Base-by-base conservation (phyloP, 1,284 basidiomycete species). In the Hortiboletus rubellus region DNA sequence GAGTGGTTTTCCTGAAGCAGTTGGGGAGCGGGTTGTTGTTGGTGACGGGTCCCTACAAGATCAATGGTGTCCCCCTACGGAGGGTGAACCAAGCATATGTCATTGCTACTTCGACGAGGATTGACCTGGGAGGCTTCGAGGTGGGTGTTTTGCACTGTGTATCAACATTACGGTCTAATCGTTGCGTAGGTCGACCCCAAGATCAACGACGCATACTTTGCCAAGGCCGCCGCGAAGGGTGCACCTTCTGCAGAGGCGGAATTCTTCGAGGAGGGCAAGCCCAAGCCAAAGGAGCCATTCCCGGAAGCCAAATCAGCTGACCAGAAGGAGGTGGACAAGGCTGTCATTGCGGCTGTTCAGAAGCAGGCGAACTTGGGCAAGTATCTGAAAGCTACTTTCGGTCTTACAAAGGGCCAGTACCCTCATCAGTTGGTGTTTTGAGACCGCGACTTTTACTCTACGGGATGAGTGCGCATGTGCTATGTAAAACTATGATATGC, bases 71-170 rank as follows among this genome's bases (percentile, higher is more conserved):
- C 46, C 97, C 97, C 68, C 84, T 99, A 74, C 87, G 96, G 76
- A 87, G 97, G 76, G 96, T 99, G 63, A 97, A 96, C 83, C 96
- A 98, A 83, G 95, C 97, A 58, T 99, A 99, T 77, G 96, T 97
- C 63, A 98, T 99, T 72, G 94, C 96, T 63, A 99, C 97, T 62
- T 95, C 95, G 62, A 98, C 97, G 73, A 96, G 92, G 81, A 79
- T 99, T 70, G 92, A 98, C 68, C 77, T 99, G 63, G 82, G 82
- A 47, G 83, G 80, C 65, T 82, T 94, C 75, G 84, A 86, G 79
- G 93, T 93, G 65, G 62, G 52, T 66, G 18, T 54, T 14, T 58
- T 43, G 34, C 48, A 66, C 51, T 37, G 46, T 18, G 52, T 52
- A 47, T 46, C 54, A 46, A 66, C 17, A 62, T 8, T 37, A 30